Base-by-base conservation (phyloP, 179 eudicot genomes). In the Beta lomatogona region DNA sequence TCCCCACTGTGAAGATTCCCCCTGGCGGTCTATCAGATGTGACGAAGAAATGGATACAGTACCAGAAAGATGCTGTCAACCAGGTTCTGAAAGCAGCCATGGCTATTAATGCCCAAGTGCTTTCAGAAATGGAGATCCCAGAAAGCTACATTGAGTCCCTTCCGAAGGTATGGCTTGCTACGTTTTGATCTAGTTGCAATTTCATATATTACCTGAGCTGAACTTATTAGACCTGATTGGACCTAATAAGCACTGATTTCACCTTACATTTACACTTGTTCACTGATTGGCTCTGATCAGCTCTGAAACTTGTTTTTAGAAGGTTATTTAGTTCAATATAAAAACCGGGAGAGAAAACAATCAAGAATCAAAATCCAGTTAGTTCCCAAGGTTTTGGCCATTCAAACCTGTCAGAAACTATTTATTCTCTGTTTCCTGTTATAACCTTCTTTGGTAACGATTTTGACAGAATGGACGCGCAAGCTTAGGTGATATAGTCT, bases 71-170 rank as follows among this genome's bases (percentile, higher is more conserved):
- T 53, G 89, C 92, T 22, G 97, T 93, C 58, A 95, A 90, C 82
- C 98, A 95, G 92, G 98, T 95, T 14, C 85, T 95, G 31, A 95
- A 95, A 89, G 98, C 98, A 75, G 91, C 98, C 48, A 89, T 93
- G 97, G 97, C 98, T 60, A 95, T 95, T 53, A 95, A 95, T 83
- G 97, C 98, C 76, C 94, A 93, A 61, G 80, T 91, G 14, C 87
- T 93, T 16, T 85, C 92, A 64, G 98, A 95, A 87, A 95, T 95
- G 98, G 95, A 92, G 82, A 87, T 93, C 55, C 98, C 98, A 3
- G 97, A 95, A 65, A 91, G 88, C 86, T 95, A 95, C 89, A 88
- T 95, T n/a, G 97, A 95, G 55, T 71, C 97, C 57, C 94, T 95
- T 66, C 98, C 98, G 19, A 95, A 93, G 95, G 98, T 93, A 88